phyloP scores from a whole-genome alignment of 129 eudicot species.

The Lactuca sativa region DNA sequence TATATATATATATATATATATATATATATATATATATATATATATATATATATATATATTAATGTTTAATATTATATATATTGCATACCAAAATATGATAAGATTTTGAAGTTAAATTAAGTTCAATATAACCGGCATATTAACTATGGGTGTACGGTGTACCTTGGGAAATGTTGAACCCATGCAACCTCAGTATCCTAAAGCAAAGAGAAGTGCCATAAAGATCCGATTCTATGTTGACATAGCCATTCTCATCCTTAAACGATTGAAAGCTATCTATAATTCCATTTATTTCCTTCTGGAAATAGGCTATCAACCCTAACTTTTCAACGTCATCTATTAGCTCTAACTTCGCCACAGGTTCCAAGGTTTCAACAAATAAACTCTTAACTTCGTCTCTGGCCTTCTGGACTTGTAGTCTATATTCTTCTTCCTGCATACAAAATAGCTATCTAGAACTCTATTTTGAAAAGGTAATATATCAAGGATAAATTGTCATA shows the following conservation, averaged over 20 bases:
- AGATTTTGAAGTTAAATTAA: background rate
- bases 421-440: conserved; percentile 39
- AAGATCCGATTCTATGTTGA: conserved; percentile 15
- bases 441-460: background rate
- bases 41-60: no score
- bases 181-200: conserved; percentile 42
- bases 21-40: no score
- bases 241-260: background rate
- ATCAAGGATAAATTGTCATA: background rate
- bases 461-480: no score
- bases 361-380: conserved; percentile 15
- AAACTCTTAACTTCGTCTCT: conserved; percentile 28
- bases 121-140: background rate
- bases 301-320: conserved; percentile 29
- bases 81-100: background rate
- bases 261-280: conserved; percentile 14
- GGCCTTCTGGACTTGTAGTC: conserved; percentile 15
- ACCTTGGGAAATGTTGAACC: conserved; percentile 52
- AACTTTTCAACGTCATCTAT: conserved; percentile 36
- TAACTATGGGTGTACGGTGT: conserved; percentile 19
- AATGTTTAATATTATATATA: no score
- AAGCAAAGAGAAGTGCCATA: conserved; percentile 41
- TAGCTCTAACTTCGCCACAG: conserved; percentile 36
- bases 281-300: conserved; percentile 29
- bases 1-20: no score